Base-by-base conservation (phyloP, 2,329 filamentous ascomycete species). In the Xylaria polymorpha region DNA sequence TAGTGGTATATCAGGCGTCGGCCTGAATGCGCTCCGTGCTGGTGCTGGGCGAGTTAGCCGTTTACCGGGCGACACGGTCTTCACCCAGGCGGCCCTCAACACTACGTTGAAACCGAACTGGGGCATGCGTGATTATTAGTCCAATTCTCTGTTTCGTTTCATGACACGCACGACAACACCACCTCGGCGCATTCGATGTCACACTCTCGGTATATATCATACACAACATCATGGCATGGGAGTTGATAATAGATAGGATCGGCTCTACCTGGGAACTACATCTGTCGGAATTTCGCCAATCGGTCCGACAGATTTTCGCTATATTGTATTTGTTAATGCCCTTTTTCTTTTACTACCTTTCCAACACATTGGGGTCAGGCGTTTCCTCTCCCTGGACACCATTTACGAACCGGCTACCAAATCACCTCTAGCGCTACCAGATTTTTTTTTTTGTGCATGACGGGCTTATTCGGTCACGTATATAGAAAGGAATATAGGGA, bases 1-100 rank as follows among this genome's bases (percentile, higher is more conserved):
- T 59, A 93, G 90, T 51, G 94, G 92, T 60, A 90, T 97, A 74
- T 97, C 93, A 5, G 85, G 88, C 4, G 82, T 86, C 61, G 88
- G 94, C 77, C 82, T 89, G 61, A 84, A 89, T 69, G 91, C 93
- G 75, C 90, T 97, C 75, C 92, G 94, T 72, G 87, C 84, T 66
- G 94, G 94, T 72, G 94, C 94, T 55, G 95, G 97, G 76, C 92
- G 94, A 71, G 89, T 98, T 72, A 96, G 93, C 78, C 90, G 92
- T 59, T 87, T 98, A 69, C 94, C 94, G 0, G 90, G 89, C 67
- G 93, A 94, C 74, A 88, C 91, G 51, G 93, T 97, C 67, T 94
- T 94, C 72, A 94, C 93, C 3, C 86, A 86, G 76, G 88, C 91
- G 41, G 88, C 93, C 66, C 80, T 95, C 79, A 81, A 83, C 66